A percentile compares a stretch with the other conserved stretches of the same genome.
Evolutionary conservation across 2,329 filamentous ascomycete species (phyloP).

Genomic region (Bipolaris cookei): DNA sequence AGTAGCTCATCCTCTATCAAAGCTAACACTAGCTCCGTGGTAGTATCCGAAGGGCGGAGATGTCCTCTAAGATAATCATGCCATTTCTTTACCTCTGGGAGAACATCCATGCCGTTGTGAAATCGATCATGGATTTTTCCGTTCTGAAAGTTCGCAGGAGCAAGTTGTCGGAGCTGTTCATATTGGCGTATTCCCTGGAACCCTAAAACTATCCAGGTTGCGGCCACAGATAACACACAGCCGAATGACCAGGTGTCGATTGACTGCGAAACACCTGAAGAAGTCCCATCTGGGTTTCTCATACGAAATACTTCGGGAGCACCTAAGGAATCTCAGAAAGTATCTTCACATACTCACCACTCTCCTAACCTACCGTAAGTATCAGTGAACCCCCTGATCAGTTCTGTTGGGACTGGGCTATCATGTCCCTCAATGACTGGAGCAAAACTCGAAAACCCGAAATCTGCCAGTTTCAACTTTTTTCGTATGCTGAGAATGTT

Average conservation of each 20-base stretch:
- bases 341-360: background rate
- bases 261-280: conserved; percentile 25
- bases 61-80: background rate
- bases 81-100: background rate
- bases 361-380: conserved; percentile 43
- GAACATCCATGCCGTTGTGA: background rate
- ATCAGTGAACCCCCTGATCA: conserved; percentile 39
- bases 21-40: background rate
- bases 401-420: background rate
- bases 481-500: conserved; percentile 50
- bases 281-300: background rate
- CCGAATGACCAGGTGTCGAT: conserved; percentile 52
- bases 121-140: background rate
- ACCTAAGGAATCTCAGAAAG: conserved; percentile 2
- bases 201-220: conserved; percentile 50
- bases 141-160: background rate
- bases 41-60: background rate
- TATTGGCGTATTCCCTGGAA: conserved; percentile 41
- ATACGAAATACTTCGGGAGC: conserved; percentile 24
- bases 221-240: conserved; percentile 50
- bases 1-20: background rate
- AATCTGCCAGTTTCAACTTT: conserved; percentile 50
- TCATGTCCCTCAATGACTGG: conserved; percentile 8
- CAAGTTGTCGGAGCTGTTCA: conserved; percentile 14
- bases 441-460: conserved; percentile 43